Conservation (phyloP, 768 basidiomycete species). For the Brasilioporus rufonigricans region DNA sequence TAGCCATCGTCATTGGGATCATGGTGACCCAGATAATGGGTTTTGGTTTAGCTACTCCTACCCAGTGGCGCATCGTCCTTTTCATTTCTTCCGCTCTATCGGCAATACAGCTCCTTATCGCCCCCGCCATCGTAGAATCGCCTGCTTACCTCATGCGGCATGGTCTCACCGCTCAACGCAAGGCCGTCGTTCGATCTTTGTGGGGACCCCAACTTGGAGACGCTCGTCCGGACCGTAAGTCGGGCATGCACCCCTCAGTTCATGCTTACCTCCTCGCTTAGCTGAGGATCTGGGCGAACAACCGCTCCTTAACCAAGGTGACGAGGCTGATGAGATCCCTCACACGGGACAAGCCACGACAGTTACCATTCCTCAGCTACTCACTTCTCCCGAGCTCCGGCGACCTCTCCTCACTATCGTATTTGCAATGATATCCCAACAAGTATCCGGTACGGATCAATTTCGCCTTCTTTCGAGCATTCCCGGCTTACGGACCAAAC, state of each 20-base stretch:
- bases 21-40: slow-evolving; percentile 83
- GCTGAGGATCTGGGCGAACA: slow-evolving; percentile 29
- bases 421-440: slow-evolving; percentile 74
- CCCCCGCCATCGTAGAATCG: slow-evolving; percentile 61
- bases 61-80: slow-evolving; percentile 69
- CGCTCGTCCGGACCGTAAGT: slow-evolving; percentile 27
- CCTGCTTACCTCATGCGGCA: slow-evolving; percentile 62
- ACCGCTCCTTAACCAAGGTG: slow-evolving; percentile 22
- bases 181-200: slow-evolving; percentile 42
- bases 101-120: slow-evolving; percentile 53
- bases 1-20: slow-evolving; percentile 82
- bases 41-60: slow-evolving; percentile 63
- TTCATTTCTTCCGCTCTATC: slow-evolving; percentile 58
- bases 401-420: slow-evolving; percentile 64
- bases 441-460: slow-evolving; percentile 59
- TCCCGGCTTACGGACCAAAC: slow-evolving; percentile 4
- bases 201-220: slow-evolving; percentile 47
- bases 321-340: slow-evolving; percentile 11
- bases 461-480: background rate
- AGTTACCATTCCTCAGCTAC: slow-evolving; percentile 53
- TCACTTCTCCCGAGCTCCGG: slow-evolving; percentile 52
- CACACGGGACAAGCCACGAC: slow-evolving; percentile 26
- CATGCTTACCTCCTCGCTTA: slow-evolving; percentile 9
- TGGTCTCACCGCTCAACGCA: slow-evolving; percentile 49
- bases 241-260: background rate